Percentiles rank a stretch among this genome's conserved stretches.
Evolutionary conservation across 305 asterid species (phyloP).

Genomic region (Andrographis paniculata): DNA sequence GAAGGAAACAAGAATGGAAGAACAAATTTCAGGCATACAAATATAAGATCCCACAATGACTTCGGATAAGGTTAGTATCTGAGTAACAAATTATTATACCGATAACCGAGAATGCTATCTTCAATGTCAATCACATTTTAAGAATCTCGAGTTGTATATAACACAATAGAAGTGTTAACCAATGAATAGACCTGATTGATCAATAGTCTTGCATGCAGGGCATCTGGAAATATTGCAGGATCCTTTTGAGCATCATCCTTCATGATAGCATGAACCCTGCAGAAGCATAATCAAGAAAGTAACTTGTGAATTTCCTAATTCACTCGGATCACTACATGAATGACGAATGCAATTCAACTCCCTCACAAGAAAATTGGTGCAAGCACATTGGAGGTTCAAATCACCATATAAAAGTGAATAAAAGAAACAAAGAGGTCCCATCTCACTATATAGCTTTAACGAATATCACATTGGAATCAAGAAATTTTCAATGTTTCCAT

Average conservation of each 20-base stretch:
- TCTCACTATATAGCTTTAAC: not conserved
- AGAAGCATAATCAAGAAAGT: slow-evolving; percentile 20
- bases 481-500: slow-evolving; percentile 4
- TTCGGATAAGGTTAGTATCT: slow-evolving; percentile 16
- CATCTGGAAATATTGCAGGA: slow-evolving; percentile 69
- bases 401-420: slow-evolving; percentile 12
- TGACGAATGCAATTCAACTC: slow-evolving; percentile 6
- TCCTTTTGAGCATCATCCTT: slow-evolving; percentile 77
- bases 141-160: not conserved
- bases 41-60: not conserved
- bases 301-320: not conserved
- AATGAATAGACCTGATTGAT: slow-evolving; percentile 58
- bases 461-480: not conserved
- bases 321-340: slow-evolving; percentile 10
- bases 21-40: slow-evolving; percentile 13
- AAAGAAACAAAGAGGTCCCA: slow-evolving; percentile 8
- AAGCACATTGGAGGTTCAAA: not conserved
- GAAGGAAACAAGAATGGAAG: not conserved
- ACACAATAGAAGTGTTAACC: not conserved
- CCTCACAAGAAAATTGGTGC: slow-evolving; percentile 5
- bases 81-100: slow-evolving; percentile 9
- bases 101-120: slow-evolving; percentile 8
- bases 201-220: slow-evolving; percentile 60
- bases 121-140: slow-evolving; percentile 6
- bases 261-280: slow-evolving; percentile 91